phyloP scores from a whole-genome alignment of 2,329 filamentous ascomycete species.

The Sporothrix luriei region DNA sequence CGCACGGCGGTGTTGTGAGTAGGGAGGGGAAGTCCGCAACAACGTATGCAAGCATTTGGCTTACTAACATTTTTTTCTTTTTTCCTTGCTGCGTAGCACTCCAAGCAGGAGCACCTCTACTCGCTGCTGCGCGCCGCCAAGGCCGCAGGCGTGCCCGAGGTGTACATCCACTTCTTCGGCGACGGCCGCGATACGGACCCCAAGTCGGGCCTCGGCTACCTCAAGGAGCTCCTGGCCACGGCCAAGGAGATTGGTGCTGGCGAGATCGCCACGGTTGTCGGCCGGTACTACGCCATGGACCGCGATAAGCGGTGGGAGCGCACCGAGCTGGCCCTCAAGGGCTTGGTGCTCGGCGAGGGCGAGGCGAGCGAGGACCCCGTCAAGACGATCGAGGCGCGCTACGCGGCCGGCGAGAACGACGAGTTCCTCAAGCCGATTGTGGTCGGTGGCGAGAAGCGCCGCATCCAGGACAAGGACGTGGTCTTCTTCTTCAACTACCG shows the following conservation, averaged over 20 bases:
- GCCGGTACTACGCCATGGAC: conserved; percentile 98
- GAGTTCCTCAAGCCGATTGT: conserved; percentile 99
- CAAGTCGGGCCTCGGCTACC: conserved; percentile 85
- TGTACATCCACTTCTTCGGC: conserved; percentile 99
- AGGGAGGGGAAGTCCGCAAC: not conserved
- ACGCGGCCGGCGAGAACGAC: conserved; percentile 85
- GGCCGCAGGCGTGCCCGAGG: conserved; percentile 80
- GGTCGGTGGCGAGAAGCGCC: conserved; percentile 79
- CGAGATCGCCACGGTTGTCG: conserved; percentile 88
- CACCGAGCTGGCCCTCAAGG: conserved; percentile 86
- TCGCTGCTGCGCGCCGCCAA: conserved; percentile 87
- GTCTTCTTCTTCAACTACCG: conserved; percentile 99
- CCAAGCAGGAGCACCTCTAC: conserved; percentile 92
- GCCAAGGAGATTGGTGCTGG: conserved; percentile 82
- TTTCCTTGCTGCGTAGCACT: conserved; percentile 60
- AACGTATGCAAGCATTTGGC: not conserved
- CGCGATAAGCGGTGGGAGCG: conserved; percentile 99
- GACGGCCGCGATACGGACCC: conserved; percentile 98
- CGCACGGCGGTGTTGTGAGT: conserved; percentile 82
- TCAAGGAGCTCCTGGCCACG: conserved; percentile 81
- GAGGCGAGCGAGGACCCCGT: conserved; percentile 84
- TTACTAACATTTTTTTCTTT: not conserved
- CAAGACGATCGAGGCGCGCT: conserved; percentile 82
- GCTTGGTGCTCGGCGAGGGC: conserved; percentile 81
- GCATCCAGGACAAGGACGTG: conserved; percentile 89